Conservation (phyloP, 31 red algal species). For the Odonthalia washingtoniensis region DNA sequence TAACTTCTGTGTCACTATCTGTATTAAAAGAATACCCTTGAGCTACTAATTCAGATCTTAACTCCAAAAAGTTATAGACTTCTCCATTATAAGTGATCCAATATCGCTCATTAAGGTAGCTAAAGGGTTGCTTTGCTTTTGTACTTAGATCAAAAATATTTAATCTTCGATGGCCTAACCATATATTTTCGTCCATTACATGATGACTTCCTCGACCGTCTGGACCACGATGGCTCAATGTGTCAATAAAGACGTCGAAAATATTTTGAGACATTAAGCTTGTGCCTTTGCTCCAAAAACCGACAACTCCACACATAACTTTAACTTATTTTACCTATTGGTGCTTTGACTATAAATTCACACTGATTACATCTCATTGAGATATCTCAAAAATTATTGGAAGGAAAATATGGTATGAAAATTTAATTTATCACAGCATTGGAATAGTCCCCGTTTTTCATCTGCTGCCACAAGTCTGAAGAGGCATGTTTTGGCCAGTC, state of each 20-base stretch:
- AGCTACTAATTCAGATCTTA: constrained; percentile 7
- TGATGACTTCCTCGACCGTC: constrained; percentile 3
- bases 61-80: constrained; percentile 10
- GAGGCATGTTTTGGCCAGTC: too few species aligned
- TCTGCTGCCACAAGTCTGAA: too few species aligned
- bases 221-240: constrained; percentile 11
- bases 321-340: neutral
- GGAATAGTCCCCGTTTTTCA: too few species aligned
- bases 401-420: too few species aligned
- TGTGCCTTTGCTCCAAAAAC: constrained; percentile 5
- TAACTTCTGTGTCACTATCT: constrained; percentile 20
- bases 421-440: too few species aligned
- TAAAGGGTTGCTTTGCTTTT: constrained; percentile 15
- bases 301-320: constrained; percentile 19
- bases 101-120: neutral
- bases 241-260: neutral
- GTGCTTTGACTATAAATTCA: too few species aligned
- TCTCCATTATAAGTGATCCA: constrained; percentile 6
- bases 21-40: constrained; percentile 1
- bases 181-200: neutral
- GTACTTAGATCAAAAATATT: constrained; percentile 15
- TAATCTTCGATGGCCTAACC: constrained; percentile 25
- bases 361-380: too few species aligned
- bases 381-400: too few species aligned
- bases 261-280: constrained; percentile 5